Evolutionary conservation across 768 basidiomycete species (phyloP).

Genomic region (Hericium erinaceus): DNA sequence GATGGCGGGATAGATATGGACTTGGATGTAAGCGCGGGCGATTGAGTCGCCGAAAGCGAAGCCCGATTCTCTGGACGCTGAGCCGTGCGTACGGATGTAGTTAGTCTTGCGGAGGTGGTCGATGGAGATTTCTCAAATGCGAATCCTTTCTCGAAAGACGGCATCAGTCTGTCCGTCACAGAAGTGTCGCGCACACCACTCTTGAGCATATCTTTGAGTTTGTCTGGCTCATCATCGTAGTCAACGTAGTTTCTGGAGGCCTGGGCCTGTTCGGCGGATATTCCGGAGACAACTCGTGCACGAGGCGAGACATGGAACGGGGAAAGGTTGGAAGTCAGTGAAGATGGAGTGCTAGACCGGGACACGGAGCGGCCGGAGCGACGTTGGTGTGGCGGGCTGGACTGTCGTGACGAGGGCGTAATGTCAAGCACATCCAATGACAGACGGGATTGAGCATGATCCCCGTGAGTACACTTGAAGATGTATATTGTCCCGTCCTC

Average conservation of each 20-base stretch:
- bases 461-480: conserved; percentile 14
- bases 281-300: conserved; percentile 59
- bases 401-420: conserved; percentile 1
- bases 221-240: conserved; percentile 72
- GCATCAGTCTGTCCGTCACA: conserved; percentile 24
- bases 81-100: conserved; percentile 12
- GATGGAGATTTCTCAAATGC: conserved; percentile 16
- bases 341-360: conserved; percentile 5
- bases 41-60: conserved; percentile 37
- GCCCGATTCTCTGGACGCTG: conserved; percentile 20
- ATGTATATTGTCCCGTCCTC: conserved; percentile 28
- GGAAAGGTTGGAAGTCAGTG: conserved; percentile 17
- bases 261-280: conserved; percentile 62
- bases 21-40: conserved; percentile 1
- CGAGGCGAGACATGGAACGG: conserved; percentile 48
- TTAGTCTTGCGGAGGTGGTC: conserved; percentile 8
- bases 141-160: conserved; percentile 22
- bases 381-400: conserved; percentile 1
- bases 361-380: conserved; percentile 8
- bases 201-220: conserved; percentile 65
- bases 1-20: conserved; percentile 5
- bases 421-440: conserved; percentile 4
- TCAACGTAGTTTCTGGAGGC: conserved; percentile 76
- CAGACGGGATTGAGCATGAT: neutral
- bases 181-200: conserved; percentile 32